A percentile compares a stretch with the other conserved stretches of the same genome.
phyloP scores from a whole-genome alignment of 2,329 filamentous ascomycete genomes.

The Monosporascus sp. region DNA sequence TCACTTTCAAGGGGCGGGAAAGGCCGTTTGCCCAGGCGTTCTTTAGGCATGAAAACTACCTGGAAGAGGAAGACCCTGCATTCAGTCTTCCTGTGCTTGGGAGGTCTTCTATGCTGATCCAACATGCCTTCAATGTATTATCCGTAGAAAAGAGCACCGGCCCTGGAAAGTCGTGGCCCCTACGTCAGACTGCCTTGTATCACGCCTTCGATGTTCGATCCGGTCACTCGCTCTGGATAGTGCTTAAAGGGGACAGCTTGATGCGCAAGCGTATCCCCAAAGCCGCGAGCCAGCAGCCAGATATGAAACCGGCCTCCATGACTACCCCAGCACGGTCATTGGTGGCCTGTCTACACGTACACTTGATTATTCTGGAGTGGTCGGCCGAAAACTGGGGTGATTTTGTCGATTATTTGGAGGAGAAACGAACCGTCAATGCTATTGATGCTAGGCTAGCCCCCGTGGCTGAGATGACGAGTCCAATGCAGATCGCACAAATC shows the following conservation, averaged over 20 bases:
- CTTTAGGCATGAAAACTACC: conserved; percentile 13
- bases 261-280: conserved; percentile 9
- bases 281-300: conserved; percentile 1
- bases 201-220: conserved; percentile 14
- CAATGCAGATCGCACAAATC: conserved; percentile 1
- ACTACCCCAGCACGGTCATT: conserved; percentile 10
- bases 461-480: conserved; percentile 6
- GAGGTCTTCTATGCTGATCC: conserved; percentile 11
- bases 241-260: conserved; percentile 14
- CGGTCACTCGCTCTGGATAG: conserved; percentile 12
- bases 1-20: conserved; percentile 10
- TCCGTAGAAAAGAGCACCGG: conserved; percentile 8
- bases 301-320: conserved; percentile 4
- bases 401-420: conserved; percentile 13
- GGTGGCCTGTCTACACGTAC: conserved; percentile 7
- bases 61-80: conserved; percentile 3
- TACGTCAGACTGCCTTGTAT: conserved; percentile 14
- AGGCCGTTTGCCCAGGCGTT: conserved; percentile 4
- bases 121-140: conserved; percentile 16
- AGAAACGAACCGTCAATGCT: conserved; percentile 1
- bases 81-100: conserved; percentile 1
- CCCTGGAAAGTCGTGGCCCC: conserved; percentile 7
- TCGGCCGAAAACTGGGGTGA: conserved; percentile 13
- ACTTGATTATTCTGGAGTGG: conserved; percentile 15
- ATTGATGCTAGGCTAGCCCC: conserved; percentile 8